These are phyloP conservation scores for Carnegiea gigantea DNA, from an alignment of 179 eudicot species.

Conservation along the genomic window DNA sequence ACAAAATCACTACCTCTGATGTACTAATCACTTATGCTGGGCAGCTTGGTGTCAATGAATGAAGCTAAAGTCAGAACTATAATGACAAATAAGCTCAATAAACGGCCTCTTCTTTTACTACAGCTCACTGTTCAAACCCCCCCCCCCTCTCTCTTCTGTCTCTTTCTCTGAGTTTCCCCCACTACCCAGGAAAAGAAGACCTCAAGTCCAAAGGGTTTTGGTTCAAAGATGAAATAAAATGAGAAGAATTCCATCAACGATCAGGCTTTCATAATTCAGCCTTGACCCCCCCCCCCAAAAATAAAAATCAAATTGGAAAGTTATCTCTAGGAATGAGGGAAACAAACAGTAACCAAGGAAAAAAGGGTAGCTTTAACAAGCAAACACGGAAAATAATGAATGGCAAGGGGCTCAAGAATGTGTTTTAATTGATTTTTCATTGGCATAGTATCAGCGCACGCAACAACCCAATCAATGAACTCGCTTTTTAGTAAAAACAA, in stretches of 20 bases:
- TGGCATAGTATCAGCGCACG: slow-evolving; percentile 13
- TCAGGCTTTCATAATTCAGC: neutral
- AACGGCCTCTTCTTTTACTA: neutral
- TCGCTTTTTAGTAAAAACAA: neutral
- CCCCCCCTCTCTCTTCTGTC: neutral
- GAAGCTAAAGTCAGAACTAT: slow-evolving; percentile 2
- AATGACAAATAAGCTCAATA: neutral
- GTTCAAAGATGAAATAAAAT: too few species aligned
- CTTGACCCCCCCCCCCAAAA: neutral
- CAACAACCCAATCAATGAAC: slow-evolving; percentile 31
- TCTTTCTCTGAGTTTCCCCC: neutral
- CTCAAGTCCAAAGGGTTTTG: neutral
- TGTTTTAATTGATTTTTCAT: slow-evolving; percentile 4
- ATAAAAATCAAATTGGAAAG: neutral
- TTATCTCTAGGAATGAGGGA: neutral
- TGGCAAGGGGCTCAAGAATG: slow-evolving; percentile 36
- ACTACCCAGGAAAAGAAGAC: too few species aligned
- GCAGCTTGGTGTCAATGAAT: slow-evolving; percentile 5
- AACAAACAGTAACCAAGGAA: slow-evolving; percentile 21
- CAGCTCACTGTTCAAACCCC: neutral
- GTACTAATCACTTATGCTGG: neutral
- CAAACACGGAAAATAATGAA: slow-evolving; percentile 1
- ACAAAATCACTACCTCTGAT: neutral
- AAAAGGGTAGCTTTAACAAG: slow-evolving; percentile 23
- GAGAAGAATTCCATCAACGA: neutral